Evolutionary conservation across 768 basidiomycete species (phyloP).

Genomic region (Psilocybe subaeruginosa): DNA sequence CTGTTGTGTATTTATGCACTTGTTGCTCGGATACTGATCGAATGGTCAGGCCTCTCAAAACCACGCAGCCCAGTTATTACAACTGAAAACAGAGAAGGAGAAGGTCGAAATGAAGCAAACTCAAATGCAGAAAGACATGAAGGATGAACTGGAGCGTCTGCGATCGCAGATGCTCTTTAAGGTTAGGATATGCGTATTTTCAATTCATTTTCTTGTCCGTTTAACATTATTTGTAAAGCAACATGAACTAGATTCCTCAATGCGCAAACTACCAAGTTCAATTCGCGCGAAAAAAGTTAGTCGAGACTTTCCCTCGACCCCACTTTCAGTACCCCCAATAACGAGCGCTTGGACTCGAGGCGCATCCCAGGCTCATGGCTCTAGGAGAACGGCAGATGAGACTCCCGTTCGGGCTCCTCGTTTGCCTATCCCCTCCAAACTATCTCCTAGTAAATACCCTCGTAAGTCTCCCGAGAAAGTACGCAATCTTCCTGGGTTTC

Average conservation of each 20-base stretch:
- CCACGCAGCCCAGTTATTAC: slow-evolving; percentile 58
- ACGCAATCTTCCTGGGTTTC: slow-evolving; percentile 52
- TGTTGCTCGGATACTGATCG: slow-evolving; percentile 8
- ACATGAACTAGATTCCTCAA: slow-evolving; percentile 65
- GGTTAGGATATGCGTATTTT: slow-evolving; percentile 37
- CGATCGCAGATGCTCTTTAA: slow-evolving; percentile 73
- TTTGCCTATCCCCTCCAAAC: slow-evolving; percentile 23
- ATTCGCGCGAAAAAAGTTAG: slow-evolving; percentile 42
- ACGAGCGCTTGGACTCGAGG: slow-evolving; percentile 37
- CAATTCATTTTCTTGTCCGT: not conserved
- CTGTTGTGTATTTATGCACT: not conserved
- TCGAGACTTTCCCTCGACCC: slow-evolving; percentile 40
- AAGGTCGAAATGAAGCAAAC: slow-evolving; percentile 59
- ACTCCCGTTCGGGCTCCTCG: slow-evolving; percentile 43
- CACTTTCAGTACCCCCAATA: slow-evolving; percentile 41
- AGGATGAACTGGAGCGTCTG: slow-evolving; percentile 69
- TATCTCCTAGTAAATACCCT: slow-evolving; percentile 23
- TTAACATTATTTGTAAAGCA: slow-evolving; percentile 44
- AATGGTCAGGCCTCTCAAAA: slow-evolving; percentile 53
- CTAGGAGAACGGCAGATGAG: slow-evolving; percentile 31
- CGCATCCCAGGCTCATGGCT: slow-evolving; percentile 23
- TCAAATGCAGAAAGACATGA: slow-evolving; percentile 61
- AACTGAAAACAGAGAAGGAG: slow-evolving; percentile 61
- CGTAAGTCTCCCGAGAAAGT: slow-evolving; percentile 37
- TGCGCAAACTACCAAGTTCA: slow-evolving; percentile 51